Conservation (phyloP, 805 yeast species). For the Candida sithepensis region DNA sequence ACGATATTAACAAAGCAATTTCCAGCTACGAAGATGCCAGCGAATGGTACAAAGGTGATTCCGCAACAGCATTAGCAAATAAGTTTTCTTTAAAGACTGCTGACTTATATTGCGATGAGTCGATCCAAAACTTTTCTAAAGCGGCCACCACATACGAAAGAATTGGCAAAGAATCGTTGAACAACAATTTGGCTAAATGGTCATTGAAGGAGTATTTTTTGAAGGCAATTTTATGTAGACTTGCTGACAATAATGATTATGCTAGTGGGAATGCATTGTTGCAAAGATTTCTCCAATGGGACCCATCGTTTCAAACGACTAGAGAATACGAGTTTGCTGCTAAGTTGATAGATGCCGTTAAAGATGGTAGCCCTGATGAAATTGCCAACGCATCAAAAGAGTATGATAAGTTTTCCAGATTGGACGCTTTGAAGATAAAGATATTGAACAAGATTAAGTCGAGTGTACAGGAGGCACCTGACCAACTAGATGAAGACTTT, state of each 20-base stretch:
- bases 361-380: constrained; percentile 74
- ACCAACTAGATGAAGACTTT: constrained; percentile 33
- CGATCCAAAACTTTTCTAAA: constrained; percentile 59
- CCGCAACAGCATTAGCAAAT: constrained; percentile 84
- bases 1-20: constrained; percentile 66
- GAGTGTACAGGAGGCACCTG: constrained; percentile 29
- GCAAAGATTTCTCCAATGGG: constrained; percentile 63
- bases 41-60: constrained; percentile 92
- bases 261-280: constrained; percentile 80
- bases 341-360: constrained; percentile 69
- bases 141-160: constrained; percentile 78
- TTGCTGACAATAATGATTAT: constrained; percentile 73
- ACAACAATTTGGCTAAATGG: constrained; percentile 81
- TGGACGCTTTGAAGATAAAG: constrained; percentile 89
- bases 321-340: constrained; percentile 70
- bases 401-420: constrained; percentile 80
- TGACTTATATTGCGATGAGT: constrained; percentile 70
- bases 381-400: constrained; percentile 74
- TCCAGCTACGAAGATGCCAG: constrained; percentile 87
- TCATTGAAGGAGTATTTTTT: constrained; percentile 87
- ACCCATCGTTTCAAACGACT: constrained; percentile 68
- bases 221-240: constrained; percentile 75
- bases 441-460: constrained; percentile 78
- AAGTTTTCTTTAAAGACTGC: constrained; percentile 89
- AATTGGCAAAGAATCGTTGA: constrained; percentile 71